Conservation (phyloP, 768 basidiomycete genomes). For the Pulveroboletus sp. region DNA sequence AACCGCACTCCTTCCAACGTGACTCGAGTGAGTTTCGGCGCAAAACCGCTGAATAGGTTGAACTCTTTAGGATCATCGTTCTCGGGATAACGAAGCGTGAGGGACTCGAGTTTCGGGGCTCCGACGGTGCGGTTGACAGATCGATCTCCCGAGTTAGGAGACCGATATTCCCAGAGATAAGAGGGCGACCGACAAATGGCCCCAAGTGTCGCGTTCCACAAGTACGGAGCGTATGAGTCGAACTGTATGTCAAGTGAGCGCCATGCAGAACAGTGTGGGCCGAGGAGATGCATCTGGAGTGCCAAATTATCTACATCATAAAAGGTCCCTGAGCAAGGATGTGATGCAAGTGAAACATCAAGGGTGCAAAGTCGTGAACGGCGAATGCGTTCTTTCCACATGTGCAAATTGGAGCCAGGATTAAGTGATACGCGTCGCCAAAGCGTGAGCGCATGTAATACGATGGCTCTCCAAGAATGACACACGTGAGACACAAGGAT, state of each 20-base stretch:
- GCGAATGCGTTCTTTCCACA: conserved; percentile 62
- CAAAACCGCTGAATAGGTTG: conserved; percentile 55
- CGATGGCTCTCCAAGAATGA: conserved; percentile 56
- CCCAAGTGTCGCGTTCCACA: conserved; percentile 67
- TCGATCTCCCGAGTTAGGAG: conserved; percentile 5
- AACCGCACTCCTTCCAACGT: conserved; percentile 64
- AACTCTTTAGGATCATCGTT: conserved; percentile 73
- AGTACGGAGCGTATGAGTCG: conserved; percentile 51
- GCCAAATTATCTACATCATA: conserved; percentile 45
- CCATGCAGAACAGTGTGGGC: conserved; percentile 48
- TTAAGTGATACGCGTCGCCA: conserved; percentile 60
- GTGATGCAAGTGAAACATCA: conserved; percentile 53
- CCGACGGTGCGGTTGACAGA: conserved; percentile 25
- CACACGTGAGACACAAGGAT: conserved; percentile 68
- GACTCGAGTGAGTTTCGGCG: conserved; percentile 52
- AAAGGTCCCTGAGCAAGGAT: conserved; percentile 8
- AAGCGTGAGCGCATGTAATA: conserved; percentile 55
- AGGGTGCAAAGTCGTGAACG: conserved; percentile 60
- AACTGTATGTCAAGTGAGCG: conserved; percentile 61
- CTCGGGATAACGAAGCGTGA: conserved; percentile 53
- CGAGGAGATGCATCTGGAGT: conserved; percentile 56
- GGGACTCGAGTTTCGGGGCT: conserved; percentile 47
- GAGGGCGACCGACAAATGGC: conserved; percentile 40
- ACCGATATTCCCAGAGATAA: conserved; percentile 23
- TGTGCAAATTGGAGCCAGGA: conserved; percentile 38